These are phyloP conservation scores for Discostella stelligera DNA, from an alignment of 352 stramenopile genomes.

Conservation along the genomic window DNA sequence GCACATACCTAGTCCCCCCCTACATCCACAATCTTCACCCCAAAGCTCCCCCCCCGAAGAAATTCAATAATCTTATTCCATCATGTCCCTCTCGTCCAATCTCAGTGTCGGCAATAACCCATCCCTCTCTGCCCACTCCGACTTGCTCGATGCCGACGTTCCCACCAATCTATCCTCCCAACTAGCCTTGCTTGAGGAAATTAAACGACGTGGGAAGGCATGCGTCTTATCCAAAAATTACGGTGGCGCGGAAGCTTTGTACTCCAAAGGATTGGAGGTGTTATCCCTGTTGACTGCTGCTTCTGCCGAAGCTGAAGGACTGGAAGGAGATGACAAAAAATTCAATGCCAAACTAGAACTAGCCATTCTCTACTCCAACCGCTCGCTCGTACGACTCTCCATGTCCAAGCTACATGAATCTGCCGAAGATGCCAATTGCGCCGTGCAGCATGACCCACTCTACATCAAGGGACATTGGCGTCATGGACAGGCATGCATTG, in stretches of 20 bases:
- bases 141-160: slow-evolving; percentile 64
- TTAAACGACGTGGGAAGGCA: slow-evolving; percentile 79
- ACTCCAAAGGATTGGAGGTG: slow-evolving; percentile 91
- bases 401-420: slow-evolving; percentile 83
- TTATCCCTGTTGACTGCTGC: slow-evolving; percentile 1
- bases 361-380: slow-evolving; percentile 84
- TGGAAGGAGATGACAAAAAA: slow-evolving; percentile 78
- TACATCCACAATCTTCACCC: too few relatives aligned
- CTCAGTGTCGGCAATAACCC: slow-evolving; percentile 11
- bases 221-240: slow-evolving; percentile 75
- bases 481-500: slow-evolving; percentile 85
- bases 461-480: slow-evolving; percentile 93
- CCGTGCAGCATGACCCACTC: slow-evolving; percentile 83
- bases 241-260: slow-evolving; percentile 93
- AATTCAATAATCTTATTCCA: too few relatives aligned
- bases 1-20: too few relatives aligned
- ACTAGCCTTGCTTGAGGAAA: slow-evolving; percentile 81
- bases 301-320: slow-evolving; percentile 25
- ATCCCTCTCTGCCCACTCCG: slow-evolving; percentile 54
- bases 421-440: slow-evolving; percentile 85
- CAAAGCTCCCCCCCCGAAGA: too few relatives aligned
- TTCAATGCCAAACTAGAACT: slow-evolving; percentile 60
- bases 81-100: slow-evolving; percentile 22
- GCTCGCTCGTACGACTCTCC: slow-evolving; percentile 85
- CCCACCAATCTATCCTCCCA: slow-evolving; percentile 65